Base-by-base conservation (phyloP, 2,329 filamentous ascomycete species). In the Helotiales sp. region DNA sequence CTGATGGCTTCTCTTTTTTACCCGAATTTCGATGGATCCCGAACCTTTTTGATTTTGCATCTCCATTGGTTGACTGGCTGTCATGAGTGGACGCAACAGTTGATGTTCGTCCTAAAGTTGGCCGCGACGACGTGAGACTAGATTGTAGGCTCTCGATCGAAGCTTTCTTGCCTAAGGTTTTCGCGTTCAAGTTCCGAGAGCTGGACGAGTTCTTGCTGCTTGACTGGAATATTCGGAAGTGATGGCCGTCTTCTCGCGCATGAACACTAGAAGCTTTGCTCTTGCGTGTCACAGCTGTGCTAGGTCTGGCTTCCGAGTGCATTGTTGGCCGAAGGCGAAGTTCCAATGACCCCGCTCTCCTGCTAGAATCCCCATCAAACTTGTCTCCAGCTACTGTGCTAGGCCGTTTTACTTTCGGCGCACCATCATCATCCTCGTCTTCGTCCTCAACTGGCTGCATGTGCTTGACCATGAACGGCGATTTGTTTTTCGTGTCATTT, bases 291-390 rank as follows among this genome's bases (percentile, higher is more conserved):
- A 66, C 47, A 40, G 74, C 67, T 22, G 72, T 75, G 10, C 50
- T 68, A 15, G 75, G 74, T 7, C 73, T 71, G 30, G 68, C 34
- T 68, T 87, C 83, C 0, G 88, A 88, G 28, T 85, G 90, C 75
- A 97, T 80, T 0, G 95, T 98, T 13, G 96, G 93, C 63, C 90
- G 90, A 47, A 98, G 84, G 40, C 95, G 89, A 63, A 93, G 84
- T 77, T 96, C 93, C 26, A 97, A 85, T 32, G 92, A 91, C 3
- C 91, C 91, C 8, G 91, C 85, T 13, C 89, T 87, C 5, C 86
- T 89, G 8, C 84, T 81, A 67, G 87, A 86, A n/a, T 81, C 79
- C 11, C 83, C 80, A 58, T 86, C 87, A 37, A 63, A 47, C 66
- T 81, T 83, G 67, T 85, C 84, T 49, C 77, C 66, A 45, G 74